Base-by-base conservation (phyloP, 805 yeast genomes). In the Lipomyces yamanashiensis region DNA sequence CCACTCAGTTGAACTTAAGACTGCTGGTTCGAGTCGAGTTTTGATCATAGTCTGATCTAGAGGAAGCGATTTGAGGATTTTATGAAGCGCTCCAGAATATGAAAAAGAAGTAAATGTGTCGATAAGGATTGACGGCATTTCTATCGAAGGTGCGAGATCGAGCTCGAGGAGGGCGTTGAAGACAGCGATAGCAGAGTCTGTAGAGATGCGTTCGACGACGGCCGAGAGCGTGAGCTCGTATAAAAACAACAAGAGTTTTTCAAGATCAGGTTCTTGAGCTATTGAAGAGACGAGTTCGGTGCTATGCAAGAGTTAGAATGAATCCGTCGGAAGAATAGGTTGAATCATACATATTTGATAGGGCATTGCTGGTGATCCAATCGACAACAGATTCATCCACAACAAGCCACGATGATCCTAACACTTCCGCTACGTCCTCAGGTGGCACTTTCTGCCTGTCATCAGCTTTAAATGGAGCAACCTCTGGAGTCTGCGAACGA, bases 1-100 rank as follows among this genome's bases (percentile, higher is more conserved):
- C 50, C 54, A 54, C 21, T 59, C 71, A 19, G 62, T 47, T 33
- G 56, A 15, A 9, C 13, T 47, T 21, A 67, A 62, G 2, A 57
- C 58, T 7, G 57, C 12, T 21, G 72, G 70, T 7, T 75, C 77
- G 36, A 75, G 66, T 10, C 66, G 64, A 17, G 72, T 58, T 44
- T 71, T 58, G 48, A 72, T 53, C 8, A 67, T 59, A 2, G 69
- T 50, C 13, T 58, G 59, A 33, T 72, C 72, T 19, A 73, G 58
- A n/a, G 67, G 59, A 17, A 74, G 58, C 2, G 65, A 49, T 12
- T 53, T 48, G 17, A 74, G 33, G 33, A 74, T 54, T 36, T 54
- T 43, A 2, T 57, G 58, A 2, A 71, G 55, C 0, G 60, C 41
- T 40, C 50, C 50, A 7, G 60, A 58, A 39, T 57, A 53, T 17